Base-by-base conservation (phyloP, 148 eudicot genomes). In the Rhododendron simsii region DNA sequence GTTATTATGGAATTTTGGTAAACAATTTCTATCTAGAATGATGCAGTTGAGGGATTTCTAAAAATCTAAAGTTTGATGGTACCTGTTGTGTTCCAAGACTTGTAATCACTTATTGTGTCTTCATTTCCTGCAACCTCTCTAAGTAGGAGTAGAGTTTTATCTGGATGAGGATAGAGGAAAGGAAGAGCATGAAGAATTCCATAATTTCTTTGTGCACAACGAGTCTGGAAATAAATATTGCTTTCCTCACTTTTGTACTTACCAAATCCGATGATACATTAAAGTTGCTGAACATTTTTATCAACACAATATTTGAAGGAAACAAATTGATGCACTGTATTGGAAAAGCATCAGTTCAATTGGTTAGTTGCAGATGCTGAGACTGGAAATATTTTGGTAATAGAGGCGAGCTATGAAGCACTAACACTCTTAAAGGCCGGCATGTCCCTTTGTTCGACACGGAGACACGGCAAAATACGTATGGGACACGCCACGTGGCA, bases 331-430 rank as follows among this genome's bases (percentile, higher is more conserved):
- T 9, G 21, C 2, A 7, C 65, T 20, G 41, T 39, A 21, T 16
- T 20, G 7, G 26, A 61, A 61, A 61, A 63, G 69, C 28, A 63
- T n/a, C 2, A 21, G 67, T 61, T 69, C 55, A 67, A 39, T 55
- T 83, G 41, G 14, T 57, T 55, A 13, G 85, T 61, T 26, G 85
- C 78, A 8, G 28, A 67, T 5, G 85, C 78, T 59, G 44, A 59
- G 30, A 83, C 85, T 7, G 78, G 85, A 77, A 67, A 83, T 18
- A 55, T 83, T 47, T 69, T 69, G 39, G 63, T 83, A 73, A 48
- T 71, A n/a, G 47, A 33, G 1, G 61, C 47, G n/a, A 83, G 85
- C 9, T 51, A 13, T 48, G 57, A 51, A 13, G 4, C 16, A 51
- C 57, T 2, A 13, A 51, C 57, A 51, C 57, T 12, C 57, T 15